These are phyloP conservation scores for Astrephomene gubernaculifera DNA, from an alignment of 139 green algal species.

Conservation along the genomic window DNA sequence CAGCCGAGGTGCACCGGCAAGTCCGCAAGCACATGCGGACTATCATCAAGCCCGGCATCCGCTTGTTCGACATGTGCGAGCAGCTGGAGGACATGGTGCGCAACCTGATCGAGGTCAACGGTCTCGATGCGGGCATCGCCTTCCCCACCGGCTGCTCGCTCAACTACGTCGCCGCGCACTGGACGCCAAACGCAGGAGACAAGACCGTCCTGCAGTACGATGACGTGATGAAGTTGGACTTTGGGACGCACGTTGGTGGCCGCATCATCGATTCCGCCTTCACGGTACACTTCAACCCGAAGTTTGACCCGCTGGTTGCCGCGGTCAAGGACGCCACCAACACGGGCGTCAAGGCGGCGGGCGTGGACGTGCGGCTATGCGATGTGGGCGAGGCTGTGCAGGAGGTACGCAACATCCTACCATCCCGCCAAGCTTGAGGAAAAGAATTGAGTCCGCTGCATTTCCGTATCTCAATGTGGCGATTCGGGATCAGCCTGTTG, in stretches of 20 bases:
- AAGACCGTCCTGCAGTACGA: constrained; percentile 98
- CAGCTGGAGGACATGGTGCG: constrained; percentile 91
- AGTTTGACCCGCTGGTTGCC: constrained; percentile 89
- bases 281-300: constrained; percentile 96
- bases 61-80: constrained; percentile 94
- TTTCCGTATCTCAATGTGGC: too few species aligned
- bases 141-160: constrained; percentile 90
- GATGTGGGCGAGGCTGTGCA: constrained; percentile 95
- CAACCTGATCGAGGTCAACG: constrained; percentile 90
- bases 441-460: too few species aligned
- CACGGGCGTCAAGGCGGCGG: constrained; percentile 87
- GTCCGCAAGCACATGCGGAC: constrained; percentile 91
- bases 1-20: constrained; percentile 96
- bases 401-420: constrained; percentile 75
- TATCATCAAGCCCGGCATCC: constrained; percentile 94
- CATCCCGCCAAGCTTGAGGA: too few species aligned
- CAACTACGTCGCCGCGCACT: constrained; percentile 98
- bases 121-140: constrained; percentile 83
- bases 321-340: constrained; percentile 96
- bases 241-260: constrained; percentile 90
- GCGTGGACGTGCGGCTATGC: constrained; percentile 96
- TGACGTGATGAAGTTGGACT: constrained; percentile 99
- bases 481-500: too few species aligned
- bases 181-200: constrained; percentile 97
- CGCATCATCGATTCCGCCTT: constrained; percentile 98